Base-by-base conservation (phyloP, 495 filamentous ascomycete genomes). In the Xylaria grammica region DNA sequence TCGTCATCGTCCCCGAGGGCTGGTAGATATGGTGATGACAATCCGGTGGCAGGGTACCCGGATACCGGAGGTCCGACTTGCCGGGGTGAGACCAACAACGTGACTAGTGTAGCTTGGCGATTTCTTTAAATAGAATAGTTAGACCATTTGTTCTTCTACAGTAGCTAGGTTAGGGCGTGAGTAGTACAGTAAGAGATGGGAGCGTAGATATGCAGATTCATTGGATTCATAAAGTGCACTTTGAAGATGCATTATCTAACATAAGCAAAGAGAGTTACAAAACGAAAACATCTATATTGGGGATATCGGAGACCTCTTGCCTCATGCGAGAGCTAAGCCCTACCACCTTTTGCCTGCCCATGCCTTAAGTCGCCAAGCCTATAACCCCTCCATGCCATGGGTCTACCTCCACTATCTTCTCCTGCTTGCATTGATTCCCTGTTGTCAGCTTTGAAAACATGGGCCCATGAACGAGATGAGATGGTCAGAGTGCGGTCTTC, bases 301-400 rank as follows among this genome's bases (percentile, higher is more conserved):
- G 34, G 34, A 6, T 5, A 11, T 42, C 13, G 15, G 40, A 42
- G 40, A 42, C 3, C n/a, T 11, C 8, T 42, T 9, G 40, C 54
- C 54, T 45, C n/a, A 57, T 29, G 54, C 24, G 24, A 48, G 55
- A 48, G 8, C 42, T 59, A 48, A 59, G 55, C 40, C 55, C 46
- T 46, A 46, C 24, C 17, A 30, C 13, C 19, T 27, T 27, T 38
- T 3, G 19, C 20, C 29, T 29, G 20, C 1, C 54, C 11, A 30
- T 30, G 38, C 30, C 26, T 40, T 55, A 15, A 55, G 32, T 24
- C 9, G 32, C 50, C 11, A 13, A 22, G 32, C 51, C n/a, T n/a
- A n/a, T 17, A 38, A 19, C 24, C 36, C 36, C 53, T 42, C 36
- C 36, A 40, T 38, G 36, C 20, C 30, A 24, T 15, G 5, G 11